Percentiles rank a stretch among this genome's conserved stretches.
These are phyloP conservation scores for Kandelia obovata DNA, from an alignment of 345 rosid species.

Conservation along the genomic window DNA sequence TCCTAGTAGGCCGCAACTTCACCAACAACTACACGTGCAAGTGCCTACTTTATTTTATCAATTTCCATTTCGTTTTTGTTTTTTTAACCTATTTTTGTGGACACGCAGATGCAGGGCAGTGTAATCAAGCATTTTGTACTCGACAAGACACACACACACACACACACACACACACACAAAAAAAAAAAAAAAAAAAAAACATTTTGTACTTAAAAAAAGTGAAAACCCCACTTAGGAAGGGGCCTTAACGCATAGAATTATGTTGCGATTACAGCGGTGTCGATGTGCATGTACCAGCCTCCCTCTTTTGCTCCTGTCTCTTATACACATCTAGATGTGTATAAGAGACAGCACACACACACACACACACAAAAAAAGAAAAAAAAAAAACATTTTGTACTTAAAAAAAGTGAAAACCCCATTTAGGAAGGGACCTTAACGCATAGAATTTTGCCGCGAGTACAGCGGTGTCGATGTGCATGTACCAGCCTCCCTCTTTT, in stretches of 20 bases:
- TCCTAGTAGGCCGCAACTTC: background rate
- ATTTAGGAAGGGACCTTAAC: background rate
- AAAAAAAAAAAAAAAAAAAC: background rate
- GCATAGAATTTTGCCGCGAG: background rate
- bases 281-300: too few species aligned
- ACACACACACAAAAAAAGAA: background rate
- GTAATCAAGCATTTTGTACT: background rate
- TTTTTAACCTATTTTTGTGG: background rate
- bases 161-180: too few species aligned
- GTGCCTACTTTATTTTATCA: background rate
- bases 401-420: too few species aligned
- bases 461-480: background rate
- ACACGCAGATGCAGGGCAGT: background rate
- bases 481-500: too few species aligned
- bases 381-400: background rate
- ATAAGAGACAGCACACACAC: too few species aligned
- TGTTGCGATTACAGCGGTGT: background rate
- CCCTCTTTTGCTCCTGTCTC: too few species aligned
- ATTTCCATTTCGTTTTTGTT: background rate
- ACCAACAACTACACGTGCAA: conserved; percentile 27
- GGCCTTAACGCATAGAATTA: background rate
- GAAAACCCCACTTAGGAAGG: too few species aligned
- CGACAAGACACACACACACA: background rate
- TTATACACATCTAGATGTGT: too few species aligned
- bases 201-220: too few species aligned